Evolutionary conservation across 108 stramenopile species (phyloP).

Genomic region (Fragilariopsis cylindrus): DNA sequence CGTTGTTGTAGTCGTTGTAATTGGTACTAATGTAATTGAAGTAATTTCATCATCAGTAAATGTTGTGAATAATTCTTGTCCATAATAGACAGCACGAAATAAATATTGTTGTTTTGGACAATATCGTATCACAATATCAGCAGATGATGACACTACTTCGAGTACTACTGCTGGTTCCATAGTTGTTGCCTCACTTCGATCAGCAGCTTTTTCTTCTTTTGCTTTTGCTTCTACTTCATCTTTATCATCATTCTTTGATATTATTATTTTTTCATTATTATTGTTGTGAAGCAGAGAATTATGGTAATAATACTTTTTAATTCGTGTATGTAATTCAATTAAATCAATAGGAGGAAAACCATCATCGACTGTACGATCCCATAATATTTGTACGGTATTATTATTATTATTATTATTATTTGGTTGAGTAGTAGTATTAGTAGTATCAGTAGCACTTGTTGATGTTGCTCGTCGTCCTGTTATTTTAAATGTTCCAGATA

Average conservation of each 20-base stretch:
- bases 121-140: conserved; percentile 49
- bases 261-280: neutral
- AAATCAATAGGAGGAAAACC: conserved; percentile 75
- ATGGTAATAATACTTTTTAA: conserved; percentile 49
- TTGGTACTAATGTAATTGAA: conserved; percentile 45
- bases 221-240: neutral
- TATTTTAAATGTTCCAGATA: conserved; percentile 1
- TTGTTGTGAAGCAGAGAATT: neutral
- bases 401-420: neutral
- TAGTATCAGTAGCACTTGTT: conserved; percentile 12
- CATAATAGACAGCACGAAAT: conserved; percentile 44
- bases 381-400: conserved; percentile 23
- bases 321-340: conserved; percentile 59
- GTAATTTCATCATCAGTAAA: conserved; percentile 36
- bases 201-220: neutral
- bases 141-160: conserved; percentile 3
- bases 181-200: neutral
- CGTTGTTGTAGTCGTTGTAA: accelerated
- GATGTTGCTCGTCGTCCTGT: neutral
- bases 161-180: neutral
- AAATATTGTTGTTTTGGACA: conserved; percentile 80
- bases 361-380: conserved; percentile 53
- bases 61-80: conserved; percentile 48
- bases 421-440: neutral
- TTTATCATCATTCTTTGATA: neutral